phyloP scores from a whole-genome alignment of 2,329 filamentous ascomycete species.

The Myriangium duriaei region DNA sequence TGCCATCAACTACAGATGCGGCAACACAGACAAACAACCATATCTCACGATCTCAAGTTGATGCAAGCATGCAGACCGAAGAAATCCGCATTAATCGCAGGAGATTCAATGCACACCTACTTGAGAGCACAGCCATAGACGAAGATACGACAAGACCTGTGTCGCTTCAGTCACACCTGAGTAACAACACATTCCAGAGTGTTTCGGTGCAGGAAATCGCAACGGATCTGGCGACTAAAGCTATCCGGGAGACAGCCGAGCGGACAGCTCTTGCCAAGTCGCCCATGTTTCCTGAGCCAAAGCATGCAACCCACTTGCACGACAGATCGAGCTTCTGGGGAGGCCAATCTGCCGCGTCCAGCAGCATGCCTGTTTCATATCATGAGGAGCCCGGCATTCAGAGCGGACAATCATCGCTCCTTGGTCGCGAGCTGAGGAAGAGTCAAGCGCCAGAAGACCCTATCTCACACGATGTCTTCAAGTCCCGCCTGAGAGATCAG shows the following conservation, averaged over 20 bases:
- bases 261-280: constrained; percentile 3
- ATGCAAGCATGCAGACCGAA: constrained; percentile 68
- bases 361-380: constrained; percentile 3
- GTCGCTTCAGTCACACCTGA: constrained; percentile 2
- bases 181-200: constrained; percentile 5
- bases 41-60: constrained; percentile 35
- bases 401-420: constrained; percentile 5
- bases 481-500: no score
- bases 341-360: constrained; percentile 3
- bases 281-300: not conserved
- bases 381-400: constrained; percentile 7
- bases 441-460: constrained; percentile 2
- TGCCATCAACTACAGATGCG: constrained; percentile 70
- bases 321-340: constrained; percentile 7
- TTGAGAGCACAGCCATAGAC: not conserved
- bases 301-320: not conserved
- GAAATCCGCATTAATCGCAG: constrained; percentile 68
- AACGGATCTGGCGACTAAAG: constrained; percentile 1
- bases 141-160: not conserved
- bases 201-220: constrained; percentile 8
- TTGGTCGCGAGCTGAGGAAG: constrained; percentile 5
- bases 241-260: constrained; percentile 2
- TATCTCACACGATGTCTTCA: no score
- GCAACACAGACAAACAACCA: constrained; percentile 62
- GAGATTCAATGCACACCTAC: constrained; percentile 3